Percentiles rank a stretch among this genome's conserved stretches.
phyloP scores from a whole-genome alignment of 768 basidiomycete species.

The Crassisporium funariophilum region DNA sequence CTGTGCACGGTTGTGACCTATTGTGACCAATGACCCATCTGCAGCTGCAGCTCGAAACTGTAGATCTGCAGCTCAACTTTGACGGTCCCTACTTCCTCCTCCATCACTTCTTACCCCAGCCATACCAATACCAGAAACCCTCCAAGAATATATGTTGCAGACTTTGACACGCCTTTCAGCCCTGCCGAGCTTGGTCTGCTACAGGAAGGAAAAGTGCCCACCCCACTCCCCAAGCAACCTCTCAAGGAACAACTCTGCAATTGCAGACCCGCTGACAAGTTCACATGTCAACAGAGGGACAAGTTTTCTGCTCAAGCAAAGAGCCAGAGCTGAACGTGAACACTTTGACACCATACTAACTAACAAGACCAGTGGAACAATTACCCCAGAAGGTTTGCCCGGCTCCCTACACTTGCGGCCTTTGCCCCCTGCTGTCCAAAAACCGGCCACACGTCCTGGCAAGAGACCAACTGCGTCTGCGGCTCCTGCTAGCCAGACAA shows the following conservation, averaged over 20 bases:
- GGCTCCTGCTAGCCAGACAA: not conserved
- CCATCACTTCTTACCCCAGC: too few species aligned
- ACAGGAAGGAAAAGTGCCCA: not conserved
- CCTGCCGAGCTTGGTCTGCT: conserved; percentile 33
- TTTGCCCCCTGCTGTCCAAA: not conserved
- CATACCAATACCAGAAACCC: too few species aligned
- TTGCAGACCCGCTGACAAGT: not conserved
- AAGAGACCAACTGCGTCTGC: conserved; percentile 20
- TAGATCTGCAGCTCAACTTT: too few species aligned
- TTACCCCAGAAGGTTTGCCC: not conserved
- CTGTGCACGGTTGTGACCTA: too few species aligned
- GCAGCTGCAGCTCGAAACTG: too few species aligned
- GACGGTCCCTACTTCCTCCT: too few species aligned
- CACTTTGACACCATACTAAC: too few species aligned
- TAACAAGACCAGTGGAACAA: not conserved
- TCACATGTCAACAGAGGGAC: not conserved
- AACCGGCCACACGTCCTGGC: not conserved
- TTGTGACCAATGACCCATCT: too few species aligned
- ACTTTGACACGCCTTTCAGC: conserved; percentile 31
- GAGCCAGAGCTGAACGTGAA: too few species aligned
- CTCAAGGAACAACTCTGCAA: too few species aligned
- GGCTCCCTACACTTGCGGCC: not conserved
- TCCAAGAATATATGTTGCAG: too few species aligned
- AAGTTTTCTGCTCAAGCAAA: not conserved
- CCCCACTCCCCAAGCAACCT: not conserved